Base-by-base conservation (phyloP, 1,139 yeast genomes). In the Hyphopichia fennica region DNA sequence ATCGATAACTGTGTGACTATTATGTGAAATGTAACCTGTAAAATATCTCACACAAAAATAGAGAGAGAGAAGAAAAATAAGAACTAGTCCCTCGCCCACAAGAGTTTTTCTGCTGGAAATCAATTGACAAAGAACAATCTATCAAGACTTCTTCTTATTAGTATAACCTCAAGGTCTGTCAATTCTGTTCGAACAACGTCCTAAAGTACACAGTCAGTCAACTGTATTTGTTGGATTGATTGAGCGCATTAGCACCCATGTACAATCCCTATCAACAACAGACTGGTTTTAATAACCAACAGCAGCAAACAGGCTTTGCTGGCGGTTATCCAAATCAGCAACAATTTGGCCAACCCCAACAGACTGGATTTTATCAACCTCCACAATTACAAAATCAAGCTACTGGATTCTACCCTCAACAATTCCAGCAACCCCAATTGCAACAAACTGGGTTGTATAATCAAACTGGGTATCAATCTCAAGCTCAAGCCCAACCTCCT, bases 241-340 rank as follows among this genome's bases (percentile, higher is more conserved):
- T 25, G 28, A 8, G 28, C 28, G 13, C 3, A 4, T 40, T 14
- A 31, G 40, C 41, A 16, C 25, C 44, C 39, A 72, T 73, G 79
- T 72, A 69, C 54, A 73, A 72, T 54, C 76, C 73, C 49, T 71
- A 71, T 53, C 76, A 59, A 49, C 61, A 50, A 50, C 58, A 52
- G 41, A 50, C 50, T 44, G 72, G 72, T 42, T 67, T 54, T 57
- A 62, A 58, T 48, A 53, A 60, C 42, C 71, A 65, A 40, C 58
- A 46, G 40, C 38, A 34, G 44, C 58, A 44, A 34, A 56, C 65
- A 9, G 65, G 65, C 8, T 60, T 43, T 48, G 56, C 49, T 27
- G 58, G 56, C 36, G 63, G 61, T 25, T 57, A 46, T 42, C 62
- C 50, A 41, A 50, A 46, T 25, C 54, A 46, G 44, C 60, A 45